Evolutionary conservation across 2,329 filamentous ascomycete species (phyloP).

Genomic region (Drechslerella coelobrocha): DNA sequence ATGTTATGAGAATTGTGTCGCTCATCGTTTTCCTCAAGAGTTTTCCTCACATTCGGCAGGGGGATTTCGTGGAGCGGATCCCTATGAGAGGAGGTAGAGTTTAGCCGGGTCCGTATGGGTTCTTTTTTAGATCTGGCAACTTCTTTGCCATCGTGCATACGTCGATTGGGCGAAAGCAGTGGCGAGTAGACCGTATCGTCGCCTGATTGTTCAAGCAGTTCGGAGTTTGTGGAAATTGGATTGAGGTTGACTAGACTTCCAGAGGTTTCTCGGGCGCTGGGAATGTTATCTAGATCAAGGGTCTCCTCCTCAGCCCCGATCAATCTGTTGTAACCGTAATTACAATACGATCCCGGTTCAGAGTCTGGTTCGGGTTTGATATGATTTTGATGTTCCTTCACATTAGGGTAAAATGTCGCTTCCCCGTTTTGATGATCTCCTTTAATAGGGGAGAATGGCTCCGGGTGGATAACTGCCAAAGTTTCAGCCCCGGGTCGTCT

Average conservation of each 20-base stretch:
- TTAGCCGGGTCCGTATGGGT: too few species aligned
- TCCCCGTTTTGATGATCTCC: neutral
- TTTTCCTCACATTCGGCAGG: slow-evolving; percentile 3
- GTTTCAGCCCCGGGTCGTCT: slow-evolving; percentile 34
- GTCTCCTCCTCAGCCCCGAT: slow-evolving; percentile 14
- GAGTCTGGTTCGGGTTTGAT: slow-evolving; percentile 28
- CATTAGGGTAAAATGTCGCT: neutral
- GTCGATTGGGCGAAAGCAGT: neutral
- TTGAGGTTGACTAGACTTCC: neutral
- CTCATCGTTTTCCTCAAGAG: neutral
- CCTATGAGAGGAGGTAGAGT: neutral
- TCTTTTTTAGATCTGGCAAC: neutral
- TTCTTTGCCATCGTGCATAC: neutral
- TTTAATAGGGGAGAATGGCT: slow-evolving; percentile 15
- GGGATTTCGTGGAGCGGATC: slow-evolving; percentile 29
- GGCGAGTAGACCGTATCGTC: neutral
- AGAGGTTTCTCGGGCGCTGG: neutral
- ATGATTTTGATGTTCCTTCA: neutral
- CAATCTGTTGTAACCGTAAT: slow-evolving; percentile 36
- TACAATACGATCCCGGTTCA: slow-evolving; percentile 31
- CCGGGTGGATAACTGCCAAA: slow-evolving; percentile 27
- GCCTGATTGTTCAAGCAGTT: neutral
- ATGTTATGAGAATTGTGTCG: neutral
- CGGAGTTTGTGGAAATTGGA: neutral
- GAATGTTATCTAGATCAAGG: slow-evolving; percentile 38